Base-by-base conservation (phyloP, 164 flowering plant genomes). In the Cinnamomum chago region DNA sequence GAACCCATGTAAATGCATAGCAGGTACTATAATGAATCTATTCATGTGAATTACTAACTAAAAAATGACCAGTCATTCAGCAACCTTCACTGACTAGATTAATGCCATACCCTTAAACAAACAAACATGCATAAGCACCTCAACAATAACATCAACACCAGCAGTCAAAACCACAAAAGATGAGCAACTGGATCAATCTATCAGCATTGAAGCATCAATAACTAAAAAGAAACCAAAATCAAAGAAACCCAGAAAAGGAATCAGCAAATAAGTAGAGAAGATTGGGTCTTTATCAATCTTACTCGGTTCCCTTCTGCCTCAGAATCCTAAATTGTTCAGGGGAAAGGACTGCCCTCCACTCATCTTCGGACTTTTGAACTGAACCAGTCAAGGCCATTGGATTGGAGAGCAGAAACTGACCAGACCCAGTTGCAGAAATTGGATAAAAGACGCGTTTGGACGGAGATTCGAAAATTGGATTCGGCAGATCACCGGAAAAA, bases 301-400 rank as follows among this genome's bases (percentile, higher is more conserved):
- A 92, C 95, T 92, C 97, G 17, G 97, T 92, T 58, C 89, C 97
- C 80, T 92, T 92, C 75, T 83, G 71, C 7, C 94, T 86, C 5
- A 92, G 86, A 77, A 92, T 90, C 40, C 83, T 81, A 75, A 89
- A 92, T 82, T 90, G 97, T 79, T 92, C 93, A 2, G 97, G 92
- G 62, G 91, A 85, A 70, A 92, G 89, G 76, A 92, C 70, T 0
- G 90, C 93, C 23, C 80, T 77, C 97, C 97, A 92, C 68, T 90
- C 97, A n/a, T 92, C 95, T 70, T 90, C 97, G 0, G 90, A 72
- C 73, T 92, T 90, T 79, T 84, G 84, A 71, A 87, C 77, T 2
- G 86, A 69, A n/a, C 28, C 81, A 27, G 85, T 65, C 35, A 76
- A 65, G 60, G 88, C 84, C 85, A 83, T 85, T 13, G 22, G 25